Percentiles rank a stretch among this genome's conserved stretches.
These are phyloP conservation scores for Malassezia psittaci DNA, from an alignment of 1,284 basidiomycete species.

Conservation along the genomic window DNA sequence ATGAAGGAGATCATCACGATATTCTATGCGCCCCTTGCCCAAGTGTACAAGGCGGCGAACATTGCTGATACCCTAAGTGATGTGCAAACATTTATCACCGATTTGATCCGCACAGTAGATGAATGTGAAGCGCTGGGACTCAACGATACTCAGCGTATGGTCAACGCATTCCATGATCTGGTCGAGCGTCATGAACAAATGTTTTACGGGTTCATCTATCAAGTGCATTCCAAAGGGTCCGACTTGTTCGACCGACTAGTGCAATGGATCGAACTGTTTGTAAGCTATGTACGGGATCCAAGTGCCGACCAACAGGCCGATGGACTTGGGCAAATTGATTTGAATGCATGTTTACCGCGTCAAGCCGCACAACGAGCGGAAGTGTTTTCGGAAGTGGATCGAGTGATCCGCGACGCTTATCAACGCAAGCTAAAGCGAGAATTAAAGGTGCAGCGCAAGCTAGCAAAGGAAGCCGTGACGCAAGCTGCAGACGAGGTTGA, in stretches of 20 bases:
- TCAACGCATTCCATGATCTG: slow-evolving; percentile 86
- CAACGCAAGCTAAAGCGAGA: slow-evolving; percentile 42
- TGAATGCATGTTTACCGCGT: slow-evolving; percentile 40
- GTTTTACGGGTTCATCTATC: slow-evolving; percentile 96
- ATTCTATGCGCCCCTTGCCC: slow-evolving; percentile 93
- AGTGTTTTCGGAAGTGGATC: slow-evolving; percentile 40
- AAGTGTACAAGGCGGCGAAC: slow-evolving; percentile 93
- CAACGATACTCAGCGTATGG: slow-evolving; percentile 72
- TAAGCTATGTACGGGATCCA: slow-evolving; percentile 70
- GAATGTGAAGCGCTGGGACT: slow-evolving; percentile 74
- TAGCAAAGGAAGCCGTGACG: slow-evolving; percentile 31
- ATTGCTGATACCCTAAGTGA: slow-evolving; percentile 88
- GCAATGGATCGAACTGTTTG: slow-evolving; percentile 92
- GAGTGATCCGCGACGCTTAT: slow-evolving; percentile 39
- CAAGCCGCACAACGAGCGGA: slow-evolving; percentile 27
- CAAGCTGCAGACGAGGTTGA: slow-evolving; percentile 21
- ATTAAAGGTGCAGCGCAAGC: slow-evolving; percentile 33
- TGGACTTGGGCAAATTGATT: slow-evolving; percentile 34
- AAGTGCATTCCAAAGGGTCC: slow-evolving; percentile 93
- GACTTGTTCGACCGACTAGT: slow-evolving; percentile 86
- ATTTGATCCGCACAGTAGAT: slow-evolving; percentile 90
- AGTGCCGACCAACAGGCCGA: background rate
- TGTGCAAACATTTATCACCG: slow-evolving; percentile 86
- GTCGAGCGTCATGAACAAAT: slow-evolving; percentile 86
- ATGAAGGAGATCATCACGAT: slow-evolving; percentile 98